These are phyloP conservation scores for Spathaspora sp. DNA, from an alignment of 1,139 yeast species.

Conservation along the genomic window DNA sequence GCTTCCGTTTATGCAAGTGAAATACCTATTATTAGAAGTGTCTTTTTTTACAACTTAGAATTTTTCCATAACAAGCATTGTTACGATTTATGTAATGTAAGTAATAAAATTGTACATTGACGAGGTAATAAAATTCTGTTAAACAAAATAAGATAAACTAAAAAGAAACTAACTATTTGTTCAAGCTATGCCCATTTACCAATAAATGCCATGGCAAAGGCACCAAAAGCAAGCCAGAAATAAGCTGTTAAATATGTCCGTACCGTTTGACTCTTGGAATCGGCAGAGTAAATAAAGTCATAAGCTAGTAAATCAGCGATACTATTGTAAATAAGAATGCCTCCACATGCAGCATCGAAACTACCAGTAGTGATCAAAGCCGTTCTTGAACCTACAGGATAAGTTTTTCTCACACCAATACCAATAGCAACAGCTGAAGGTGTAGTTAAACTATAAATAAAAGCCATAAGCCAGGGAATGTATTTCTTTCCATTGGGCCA, in stretches of 20 bases:
- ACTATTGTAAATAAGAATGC: slow-evolving; percentile 38
- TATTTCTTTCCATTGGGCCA: slow-evolving; percentile 33
- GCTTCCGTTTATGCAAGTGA: no score
- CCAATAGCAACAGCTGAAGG: slow-evolving; percentile 41
- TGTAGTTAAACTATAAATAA: slow-evolving; percentile 32
- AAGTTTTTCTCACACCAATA: slow-evolving; percentile 32
- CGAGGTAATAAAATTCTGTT: no score
- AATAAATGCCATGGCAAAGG: slow-evolving; percentile 41
- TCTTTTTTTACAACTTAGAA: no score
- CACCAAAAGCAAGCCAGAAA: slow-evolving; percentile 30
- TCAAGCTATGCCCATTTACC: slow-evolving; percentile 44
- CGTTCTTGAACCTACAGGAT: slow-evolving; percentile 32
- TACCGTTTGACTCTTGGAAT: slow-evolving; percentile 20
- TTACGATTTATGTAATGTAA: no score
- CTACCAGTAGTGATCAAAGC: slow-evolving; percentile 36
- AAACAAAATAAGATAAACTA: no score
- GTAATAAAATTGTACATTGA: no score
- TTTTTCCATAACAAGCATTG: no score
- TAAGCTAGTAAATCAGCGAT: slow-evolving; percentile 42
- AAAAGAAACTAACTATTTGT: no score
- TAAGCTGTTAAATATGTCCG: slow-evolving; percentile 23
- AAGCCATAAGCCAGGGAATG: slow-evolving; percentile 35
- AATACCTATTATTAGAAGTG: no score
- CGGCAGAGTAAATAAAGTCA: slow-evolving; percentile 34
- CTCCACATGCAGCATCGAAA: slow-evolving; percentile 39